Conservation (phyloP, 148 eudicot species). For the Amaranthus cruentus region DNA sequence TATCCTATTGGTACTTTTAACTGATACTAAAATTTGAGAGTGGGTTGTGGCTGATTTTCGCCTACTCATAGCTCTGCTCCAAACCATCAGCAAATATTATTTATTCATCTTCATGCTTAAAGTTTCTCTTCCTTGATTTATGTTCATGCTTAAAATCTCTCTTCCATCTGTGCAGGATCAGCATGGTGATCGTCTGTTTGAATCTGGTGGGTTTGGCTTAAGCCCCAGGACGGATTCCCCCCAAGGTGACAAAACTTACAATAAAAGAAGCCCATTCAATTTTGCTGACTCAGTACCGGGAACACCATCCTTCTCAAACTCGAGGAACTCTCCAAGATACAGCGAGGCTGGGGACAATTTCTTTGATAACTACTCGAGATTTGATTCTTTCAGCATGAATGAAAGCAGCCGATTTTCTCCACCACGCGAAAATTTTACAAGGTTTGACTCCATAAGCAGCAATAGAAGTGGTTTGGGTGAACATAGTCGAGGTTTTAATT, state of each 20-base stretch:
- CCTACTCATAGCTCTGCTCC: too few species aligned
- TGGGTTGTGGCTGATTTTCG: too few species aligned
- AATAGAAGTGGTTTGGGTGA: conserved; percentile 54
- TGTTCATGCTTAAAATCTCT: too few species aligned
- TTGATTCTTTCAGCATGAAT: conserved; percentile 47
- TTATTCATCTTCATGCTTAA: not conserved
- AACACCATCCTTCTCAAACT: conserved; percentile 67
- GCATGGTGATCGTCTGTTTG: conserved; percentile 59
- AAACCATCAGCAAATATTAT: too few species aligned
- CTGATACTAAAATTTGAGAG: too few species aligned
- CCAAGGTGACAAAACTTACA: conserved; percentile 37
- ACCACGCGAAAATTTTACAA: conserved; percentile 50
- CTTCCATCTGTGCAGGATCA: conserved; percentile 45
- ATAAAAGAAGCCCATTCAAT: conserved; percentile 49
- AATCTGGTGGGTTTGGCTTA: conserved; percentile 52
- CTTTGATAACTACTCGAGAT: conserved; percentile 61
- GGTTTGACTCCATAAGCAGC: conserved; percentile 86
- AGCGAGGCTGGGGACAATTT: conserved; percentile 55
- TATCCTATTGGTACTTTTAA: too few species aligned
- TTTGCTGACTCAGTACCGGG: conserved; percentile 88
- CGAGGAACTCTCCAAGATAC: conserved; percentile 67
- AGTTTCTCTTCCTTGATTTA: not conserved
- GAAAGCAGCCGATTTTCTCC: conserved; percentile 45
- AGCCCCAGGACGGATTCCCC: conserved; percentile 73
- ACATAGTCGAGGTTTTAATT: conserved; percentile 53